These are phyloP conservation scores for Plenodomus lindquistii DNA, from an alignment of 2,329 filamentous ascomycete genomes.

Conservation along the genomic window DNA sequence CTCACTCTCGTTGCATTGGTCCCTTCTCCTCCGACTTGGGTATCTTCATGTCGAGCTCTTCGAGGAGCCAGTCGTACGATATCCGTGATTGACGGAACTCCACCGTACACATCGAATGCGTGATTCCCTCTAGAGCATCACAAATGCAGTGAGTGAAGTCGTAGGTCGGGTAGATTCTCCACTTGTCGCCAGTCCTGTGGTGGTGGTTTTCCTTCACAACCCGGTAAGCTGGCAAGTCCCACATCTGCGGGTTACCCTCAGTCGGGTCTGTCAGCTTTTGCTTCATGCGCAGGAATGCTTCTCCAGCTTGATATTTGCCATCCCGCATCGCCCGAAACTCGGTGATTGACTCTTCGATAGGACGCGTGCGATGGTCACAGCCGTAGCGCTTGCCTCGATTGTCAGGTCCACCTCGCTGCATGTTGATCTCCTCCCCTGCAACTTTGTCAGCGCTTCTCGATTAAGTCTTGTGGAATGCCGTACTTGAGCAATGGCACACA, in stretches of 20 bases:
- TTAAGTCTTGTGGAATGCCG: constrained; percentile 3
- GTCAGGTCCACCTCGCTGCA: constrained; percentile 79
- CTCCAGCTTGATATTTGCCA: constrained; percentile 83
- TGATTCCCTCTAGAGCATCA: constrained; percentile 90
- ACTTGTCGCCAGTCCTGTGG: constrained; percentile 77
- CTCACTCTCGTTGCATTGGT: constrained; percentile 85
- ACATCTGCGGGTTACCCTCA: constrained; percentile 90
- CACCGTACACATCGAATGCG: constrained; percentile 89
- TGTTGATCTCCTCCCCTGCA: constrained; percentile 76
- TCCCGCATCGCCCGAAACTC: constrained; percentile 92
- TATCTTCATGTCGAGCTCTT: constrained; percentile 78
- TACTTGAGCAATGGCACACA: constrained; percentile 80
- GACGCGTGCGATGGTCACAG: constrained; percentile 77
- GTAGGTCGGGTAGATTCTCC: constrained; percentile 95
- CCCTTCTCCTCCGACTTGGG: constrained; percentile 58
- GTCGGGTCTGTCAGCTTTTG: constrained; percentile 67
- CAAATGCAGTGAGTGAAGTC: constrained; percentile 90
- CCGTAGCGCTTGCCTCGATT: constrained; percentile 71
- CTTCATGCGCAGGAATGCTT: constrained; percentile 91
- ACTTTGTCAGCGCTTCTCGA: constrained; percentile 21
- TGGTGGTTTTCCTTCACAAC: constrained; percentile 75
- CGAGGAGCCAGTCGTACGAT: constrained; percentile 90
- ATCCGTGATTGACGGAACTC: constrained; percentile 85
- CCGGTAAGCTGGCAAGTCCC: constrained; percentile 91
- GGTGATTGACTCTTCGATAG: constrained; percentile 72